Conservation (phyloP, 495 filamentous ascomycete species). For the Talaromyces adpressus region DNA sequence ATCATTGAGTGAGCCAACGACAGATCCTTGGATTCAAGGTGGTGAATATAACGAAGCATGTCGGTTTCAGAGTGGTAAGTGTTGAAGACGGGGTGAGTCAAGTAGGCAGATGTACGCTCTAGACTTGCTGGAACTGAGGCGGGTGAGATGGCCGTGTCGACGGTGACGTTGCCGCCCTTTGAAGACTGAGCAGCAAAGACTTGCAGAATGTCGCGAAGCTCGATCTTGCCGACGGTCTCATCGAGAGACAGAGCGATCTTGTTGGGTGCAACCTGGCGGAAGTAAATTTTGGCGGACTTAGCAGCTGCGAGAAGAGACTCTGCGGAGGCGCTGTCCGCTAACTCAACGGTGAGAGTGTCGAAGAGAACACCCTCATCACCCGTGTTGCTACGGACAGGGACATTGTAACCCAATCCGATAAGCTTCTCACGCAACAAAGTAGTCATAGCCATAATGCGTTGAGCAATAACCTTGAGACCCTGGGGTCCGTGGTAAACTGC, state of each 20-base stretch:
- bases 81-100: slow-evolving; percentile 96
- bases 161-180: slow-evolving; percentile 24
- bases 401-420: slow-evolving; percentile 56
- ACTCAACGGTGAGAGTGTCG: slow-evolving; percentile 72
- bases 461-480: slow-evolving; percentile 80
- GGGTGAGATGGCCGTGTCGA: slow-evolving; percentile 41
- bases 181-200: slow-evolving; percentile 44
- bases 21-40: slow-evolving; percentile 91
- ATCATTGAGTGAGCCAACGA: slow-evolving; percentile 98
- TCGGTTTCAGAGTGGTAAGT: slow-evolving; percentile 95
- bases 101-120: slow-evolving; percentile 65
- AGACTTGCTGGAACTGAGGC: slow-evolving; percentile 50
- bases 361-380: slow-evolving; percentile 54
- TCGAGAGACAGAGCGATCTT: slow-evolving; percentile 66
- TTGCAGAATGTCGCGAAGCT: slow-evolving; percentile 53
- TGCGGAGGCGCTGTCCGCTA: slow-evolving; percentile 40
- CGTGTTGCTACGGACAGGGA: slow-evolving; percentile 45
- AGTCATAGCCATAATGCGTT: slow-evolving; percentile 65
- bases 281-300: slow-evolving; percentile 49
- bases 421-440: slow-evolving; percentile 63
- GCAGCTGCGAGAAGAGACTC: slow-evolving; percentile 46
- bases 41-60: slow-evolving; percentile 88
- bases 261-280: slow-evolving; percentile 52
- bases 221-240: slow-evolving; percentile 58
- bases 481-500: slow-evolving; percentile 93